Conservation (phyloP, 768 basidiomycete species). For the Dictyophora rubrovolvata region DNA sequence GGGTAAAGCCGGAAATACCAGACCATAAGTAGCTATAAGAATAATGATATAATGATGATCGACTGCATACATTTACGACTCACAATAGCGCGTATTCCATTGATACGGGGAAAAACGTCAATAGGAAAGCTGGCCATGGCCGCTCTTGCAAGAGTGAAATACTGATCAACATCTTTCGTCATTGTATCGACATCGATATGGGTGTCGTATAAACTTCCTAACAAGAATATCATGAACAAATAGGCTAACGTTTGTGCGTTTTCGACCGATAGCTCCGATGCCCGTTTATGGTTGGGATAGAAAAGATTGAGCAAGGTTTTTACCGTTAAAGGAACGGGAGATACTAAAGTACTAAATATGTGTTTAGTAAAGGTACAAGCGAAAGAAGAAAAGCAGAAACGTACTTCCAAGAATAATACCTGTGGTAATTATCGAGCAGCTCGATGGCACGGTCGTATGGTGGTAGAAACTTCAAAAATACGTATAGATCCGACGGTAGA, state of each 20-base stretch:
- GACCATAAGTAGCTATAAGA: slow-evolving; percentile 2
- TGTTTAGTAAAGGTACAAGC: background rate
- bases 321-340: background rate
- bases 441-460: slow-evolving; percentile 3
- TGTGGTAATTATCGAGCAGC: slow-evolving; percentile 2
- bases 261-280: background rate
- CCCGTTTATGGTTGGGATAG: background rate
- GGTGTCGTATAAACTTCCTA: slow-evolving; percentile 7
- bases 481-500: background rate
- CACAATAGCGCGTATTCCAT: slow-evolving; percentile 6
- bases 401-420: slow-evolving; percentile 6
- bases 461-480: slow-evolving; percentile 4
- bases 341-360: slow-evolving; percentile 1
- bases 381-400: background rate
- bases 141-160: slow-evolving; percentile 6
- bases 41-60: background rate
- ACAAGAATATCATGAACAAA: slow-evolving; percentile 7
- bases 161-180: background rate
- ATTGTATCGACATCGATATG: background rate
- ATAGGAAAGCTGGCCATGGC: slow-evolving; percentile 2
- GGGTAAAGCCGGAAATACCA: slow-evolving; percentile 9
- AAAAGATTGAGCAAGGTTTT: background rate
- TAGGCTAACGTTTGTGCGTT: background rate
- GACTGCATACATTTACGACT: background rate
- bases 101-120: background rate